phyloP scores from a whole-genome alignment of 1,284 basidiomycete species.

The Leccinum fallax region DNA sequence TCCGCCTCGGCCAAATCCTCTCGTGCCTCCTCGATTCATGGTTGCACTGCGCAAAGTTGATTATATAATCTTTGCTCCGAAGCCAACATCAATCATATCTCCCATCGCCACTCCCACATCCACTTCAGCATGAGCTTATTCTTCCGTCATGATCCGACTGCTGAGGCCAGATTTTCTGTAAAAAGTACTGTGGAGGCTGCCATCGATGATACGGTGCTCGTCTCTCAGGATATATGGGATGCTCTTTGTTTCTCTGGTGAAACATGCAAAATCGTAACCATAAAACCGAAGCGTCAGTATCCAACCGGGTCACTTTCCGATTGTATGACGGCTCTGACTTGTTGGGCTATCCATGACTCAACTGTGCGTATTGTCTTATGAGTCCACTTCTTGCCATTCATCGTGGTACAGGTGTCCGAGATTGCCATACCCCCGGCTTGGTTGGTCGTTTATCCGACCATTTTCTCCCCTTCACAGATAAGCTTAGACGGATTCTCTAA shows the following conservation, averaged over 20 bases:
- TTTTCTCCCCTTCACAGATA: constrained; percentile 30
- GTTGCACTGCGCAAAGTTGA: constrained; percentile 6
- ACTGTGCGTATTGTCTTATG: constrained; percentile 22
- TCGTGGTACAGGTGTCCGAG: constrained; percentile 23
- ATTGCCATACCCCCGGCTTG: constrained; percentile 32
- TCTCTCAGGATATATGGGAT: constrained; percentile 39
- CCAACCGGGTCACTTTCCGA: constrained; percentile 8
- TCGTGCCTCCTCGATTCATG: constrained; percentile 53
- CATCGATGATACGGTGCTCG: constrained; percentile 25
- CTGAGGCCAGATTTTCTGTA: constrained; percentile 28
- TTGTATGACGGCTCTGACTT: constrained; percentile 18
- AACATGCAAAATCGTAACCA: constrained; percentile 18
- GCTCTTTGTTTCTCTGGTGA: constrained; percentile 24
- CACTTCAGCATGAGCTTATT: constrained; percentile 34
- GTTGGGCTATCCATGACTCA: constrained; percentile 32
- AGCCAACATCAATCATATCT: background rate
- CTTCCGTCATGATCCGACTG: constrained; percentile 27
- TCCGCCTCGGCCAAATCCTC: constrained; percentile 49
- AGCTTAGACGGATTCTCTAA: constrained; percentile 11
- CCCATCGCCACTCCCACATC: background rate
- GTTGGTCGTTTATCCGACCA: constrained; percentile 29
- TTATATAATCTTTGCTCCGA: constrained; percentile 17
- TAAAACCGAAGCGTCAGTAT: constrained; percentile 29
- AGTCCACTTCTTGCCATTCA: constrained; percentile 10
- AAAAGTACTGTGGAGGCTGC: constrained; percentile 2